Evolutionary conservation across 495 filamentous ascomycete species (phyloP).

Genomic region (Niebla homalea): DNA sequence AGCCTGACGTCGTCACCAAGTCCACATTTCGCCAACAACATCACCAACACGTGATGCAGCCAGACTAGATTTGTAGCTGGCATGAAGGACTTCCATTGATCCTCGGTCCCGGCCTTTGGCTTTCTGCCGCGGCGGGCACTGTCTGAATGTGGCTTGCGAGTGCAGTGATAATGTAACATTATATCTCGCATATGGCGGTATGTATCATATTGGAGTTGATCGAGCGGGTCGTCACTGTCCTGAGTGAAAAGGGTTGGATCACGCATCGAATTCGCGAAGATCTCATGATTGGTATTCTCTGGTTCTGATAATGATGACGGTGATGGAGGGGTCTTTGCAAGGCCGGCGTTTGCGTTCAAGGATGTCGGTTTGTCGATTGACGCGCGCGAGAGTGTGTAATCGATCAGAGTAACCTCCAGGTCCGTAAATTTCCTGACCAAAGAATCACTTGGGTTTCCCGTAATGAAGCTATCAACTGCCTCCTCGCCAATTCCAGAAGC

Average conservation of each 20-base stretch:
- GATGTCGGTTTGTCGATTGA: background rate
- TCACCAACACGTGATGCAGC: slow-evolving; percentile 37
- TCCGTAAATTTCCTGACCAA: slow-evolving; percentile 44
- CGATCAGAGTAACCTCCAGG: slow-evolving; percentile 70
- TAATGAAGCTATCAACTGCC: background rate
- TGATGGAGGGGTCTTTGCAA: slow-evolving; percentile 10
- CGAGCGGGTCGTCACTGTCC: background rate
- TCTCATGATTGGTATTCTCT: slow-evolving; percentile 18
- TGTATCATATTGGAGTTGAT: slow-evolving; percentile 11
- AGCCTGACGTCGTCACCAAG: background rate
- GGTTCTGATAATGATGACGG: background rate
- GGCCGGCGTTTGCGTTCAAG: slow-evolving; percentile 19
- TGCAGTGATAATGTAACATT: slow-evolving; percentile 30
- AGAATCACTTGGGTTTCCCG: background rate
- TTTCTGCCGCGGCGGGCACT: slow-evolving; percentile 13
- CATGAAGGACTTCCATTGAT: slow-evolving; percentile 33
- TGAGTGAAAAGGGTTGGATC: slow-evolving; percentile 23
- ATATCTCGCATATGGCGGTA: slow-evolving; percentile 15
- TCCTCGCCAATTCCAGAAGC: background rate
- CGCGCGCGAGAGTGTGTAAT: slow-evolving; percentile 76
- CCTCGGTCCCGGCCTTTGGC: slow-evolving; percentile 16
- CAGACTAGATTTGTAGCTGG: slow-evolving; percentile 38
- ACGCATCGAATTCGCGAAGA: slow-evolving; percentile 29
- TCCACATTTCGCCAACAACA: slow-evolving; percentile 20
- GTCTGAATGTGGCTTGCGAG: slow-evolving; percentile 12